Evolutionary conservation across 305 asterid genomes (phyloP).

Genomic region (Solanum hybrid): DNA sequence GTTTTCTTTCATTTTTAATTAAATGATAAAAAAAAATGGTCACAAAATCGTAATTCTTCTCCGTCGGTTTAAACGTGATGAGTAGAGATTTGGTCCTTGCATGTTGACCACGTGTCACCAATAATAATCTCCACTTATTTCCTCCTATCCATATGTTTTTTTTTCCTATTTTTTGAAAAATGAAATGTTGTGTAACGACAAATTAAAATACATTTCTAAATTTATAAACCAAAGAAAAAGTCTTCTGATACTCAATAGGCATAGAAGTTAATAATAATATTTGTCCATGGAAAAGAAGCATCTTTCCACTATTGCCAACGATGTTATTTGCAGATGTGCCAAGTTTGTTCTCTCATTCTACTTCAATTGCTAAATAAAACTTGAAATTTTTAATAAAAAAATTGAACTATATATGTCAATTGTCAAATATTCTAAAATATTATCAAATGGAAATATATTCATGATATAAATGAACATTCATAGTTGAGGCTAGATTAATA

Average conservation of each 20-base stretch:
- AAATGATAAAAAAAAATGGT: neutral
- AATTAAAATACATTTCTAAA: neutral
- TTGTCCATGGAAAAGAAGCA: slow-evolving; percentile 43
- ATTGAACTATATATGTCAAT: neutral
- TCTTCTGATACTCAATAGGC: neutral
- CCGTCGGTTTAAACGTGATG: neutral
- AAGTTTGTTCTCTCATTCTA: slow-evolving; percentile 22
- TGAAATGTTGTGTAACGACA: neutral
- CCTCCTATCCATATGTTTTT: neutral
- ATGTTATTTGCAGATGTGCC: slow-evolving; percentile 49
- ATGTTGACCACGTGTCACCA: neutral
- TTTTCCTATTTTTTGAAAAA: neutral
- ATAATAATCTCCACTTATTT: neutral
- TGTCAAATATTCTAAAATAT: no score
- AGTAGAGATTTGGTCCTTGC: neutral
- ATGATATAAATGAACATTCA: neutral
- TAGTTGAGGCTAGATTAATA: neutral
- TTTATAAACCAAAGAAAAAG: neutral
- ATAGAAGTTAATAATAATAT: neutral
- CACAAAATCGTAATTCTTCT: neutral
- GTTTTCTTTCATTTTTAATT: neutral
- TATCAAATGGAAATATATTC: neutral
- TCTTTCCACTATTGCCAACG: slow-evolving; percentile 59
- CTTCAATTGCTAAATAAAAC: neutral
- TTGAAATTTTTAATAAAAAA: neutral